A percentile compares a stretch with the other conserved stretches of the same genome.
phyloP scores from a whole-genome alignment of 805 yeast species.

The Candida corydali region DNA sequence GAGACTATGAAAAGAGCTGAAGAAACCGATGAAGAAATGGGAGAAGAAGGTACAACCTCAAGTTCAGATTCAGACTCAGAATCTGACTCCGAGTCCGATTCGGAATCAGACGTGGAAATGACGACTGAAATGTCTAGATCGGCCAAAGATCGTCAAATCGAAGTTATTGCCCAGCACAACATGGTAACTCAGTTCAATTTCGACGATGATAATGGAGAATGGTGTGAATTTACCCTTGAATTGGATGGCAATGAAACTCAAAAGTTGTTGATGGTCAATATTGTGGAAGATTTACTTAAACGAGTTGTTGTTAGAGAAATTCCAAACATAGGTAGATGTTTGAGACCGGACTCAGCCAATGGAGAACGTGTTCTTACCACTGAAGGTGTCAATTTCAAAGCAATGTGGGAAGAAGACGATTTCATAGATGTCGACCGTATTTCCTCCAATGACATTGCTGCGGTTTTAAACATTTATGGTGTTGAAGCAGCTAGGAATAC shows the following conservation, averaged over 20 bases:
- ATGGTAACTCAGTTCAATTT: constrained; percentile 79
- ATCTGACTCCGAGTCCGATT: constrained; percentile 21
- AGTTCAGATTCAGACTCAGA: constrained; percentile 29
- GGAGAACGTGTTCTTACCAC: constrained; percentile 80
- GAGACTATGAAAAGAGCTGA: constrained; percentile 86
- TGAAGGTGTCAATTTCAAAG: constrained; percentile 96
- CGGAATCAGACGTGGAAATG: constrained; percentile 29
- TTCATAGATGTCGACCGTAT: constrained; percentile 88
- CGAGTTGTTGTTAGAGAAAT: constrained; percentile 90
- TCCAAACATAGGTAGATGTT: constrained; percentile 86
- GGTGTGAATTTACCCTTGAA: constrained; percentile 90
- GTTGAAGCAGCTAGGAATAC: constrained; percentile 99
- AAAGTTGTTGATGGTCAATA: constrained; percentile 94
- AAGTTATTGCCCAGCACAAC: constrained; percentile 68
- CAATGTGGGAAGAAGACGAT: constrained; percentile 97
- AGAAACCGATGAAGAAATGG: constrained; percentile 66
- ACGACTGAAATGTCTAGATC: constrained; percentile 42
- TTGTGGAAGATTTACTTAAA: constrained; percentile 88
- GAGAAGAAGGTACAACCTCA: constrained; percentile 33
- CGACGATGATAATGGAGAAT: constrained; percentile 81
- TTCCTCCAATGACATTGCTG: constrained; percentile 86
- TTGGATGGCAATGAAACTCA: constrained; percentile 74
- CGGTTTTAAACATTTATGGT: constrained; percentile 89
- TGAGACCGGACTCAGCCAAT: constrained; percentile 59
- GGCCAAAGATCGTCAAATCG: constrained; percentile 83